These are phyloP conservation scores for Reticulascus tulasneorum DNA, from an alignment of 2,329 filamentous ascomycete genomes.

Conservation along the genomic window DNA sequence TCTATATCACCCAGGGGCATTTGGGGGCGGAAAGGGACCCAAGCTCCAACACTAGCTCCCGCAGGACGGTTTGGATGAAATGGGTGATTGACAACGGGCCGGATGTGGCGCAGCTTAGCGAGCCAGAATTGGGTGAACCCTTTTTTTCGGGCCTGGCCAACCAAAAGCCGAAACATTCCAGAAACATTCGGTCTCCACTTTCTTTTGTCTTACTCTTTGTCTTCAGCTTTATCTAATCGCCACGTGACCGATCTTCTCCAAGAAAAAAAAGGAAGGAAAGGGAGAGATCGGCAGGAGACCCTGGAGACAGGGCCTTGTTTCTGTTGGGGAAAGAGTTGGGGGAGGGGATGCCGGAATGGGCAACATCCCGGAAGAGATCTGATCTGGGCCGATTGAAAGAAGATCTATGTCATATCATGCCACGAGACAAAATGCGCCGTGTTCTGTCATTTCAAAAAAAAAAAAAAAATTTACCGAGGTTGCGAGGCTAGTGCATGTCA, in stretches of 20 bases:
- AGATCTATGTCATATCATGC: too few species aligned
- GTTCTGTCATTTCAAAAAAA: too few species aligned
- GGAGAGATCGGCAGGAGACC: constrained; percentile 6
- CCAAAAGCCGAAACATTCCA: not conserved
- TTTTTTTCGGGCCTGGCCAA: not conserved
- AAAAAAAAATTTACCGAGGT: too few species aligned
- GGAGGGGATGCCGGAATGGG: constrained; percentile 11
- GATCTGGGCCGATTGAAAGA: too few species aligned
- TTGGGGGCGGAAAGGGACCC: too few species aligned
- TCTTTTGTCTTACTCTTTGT: too few species aligned
- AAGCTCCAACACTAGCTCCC: constrained; percentile 4
- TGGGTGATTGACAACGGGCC: constrained; percentile 6
- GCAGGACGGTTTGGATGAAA: constrained; percentile 4
- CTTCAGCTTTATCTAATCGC: constrained; percentile 1
- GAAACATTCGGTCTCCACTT: too few species aligned
- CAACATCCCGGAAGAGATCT: too few species aligned
- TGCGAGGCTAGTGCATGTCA: too few species aligned
- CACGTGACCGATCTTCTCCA: not conserved
- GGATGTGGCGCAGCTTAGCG: constrained; percentile 10
- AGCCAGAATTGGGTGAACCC: constrained; percentile 7
- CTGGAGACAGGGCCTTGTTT: constrained; percentile 14
- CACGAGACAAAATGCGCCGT: too few species aligned
- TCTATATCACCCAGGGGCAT: too few species aligned
- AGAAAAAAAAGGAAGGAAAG: not conserved
- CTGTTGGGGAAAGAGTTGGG: constrained; percentile 16